Evolutionary conservation across 805 yeast species (phyloP).

Genomic region (Pichia nakasei): DNA sequence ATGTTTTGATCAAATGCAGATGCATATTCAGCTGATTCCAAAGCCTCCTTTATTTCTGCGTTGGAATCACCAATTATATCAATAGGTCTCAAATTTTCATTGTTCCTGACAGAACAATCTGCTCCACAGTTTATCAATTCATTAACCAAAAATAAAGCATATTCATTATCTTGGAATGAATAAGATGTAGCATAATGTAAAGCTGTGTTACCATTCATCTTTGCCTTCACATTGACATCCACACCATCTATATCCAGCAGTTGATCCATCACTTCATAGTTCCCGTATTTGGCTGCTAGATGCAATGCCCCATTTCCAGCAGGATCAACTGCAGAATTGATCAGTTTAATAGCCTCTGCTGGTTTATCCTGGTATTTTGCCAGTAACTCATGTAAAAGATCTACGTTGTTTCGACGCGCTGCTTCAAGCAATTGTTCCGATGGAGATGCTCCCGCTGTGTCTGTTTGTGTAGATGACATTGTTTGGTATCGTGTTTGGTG

Average conservation of each 20-base stretch:
- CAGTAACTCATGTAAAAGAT: conserved; percentile 53
- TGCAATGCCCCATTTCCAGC: conserved; percentile 78
- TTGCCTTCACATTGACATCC: conserved; percentile 75
- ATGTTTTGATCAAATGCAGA: conserved; percentile 31
- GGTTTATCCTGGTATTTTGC: conserved; percentile 25
- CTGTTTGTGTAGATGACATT: background rate
- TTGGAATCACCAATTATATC: conserved; percentile 50
- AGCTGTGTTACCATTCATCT: conserved; percentile 76
- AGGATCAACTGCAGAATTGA: conserved; percentile 68
- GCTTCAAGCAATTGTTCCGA: conserved; percentile 79
- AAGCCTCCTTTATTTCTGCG: conserved; percentile 46
- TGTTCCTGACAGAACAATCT: conserved; percentile 58
- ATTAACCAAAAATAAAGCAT: conserved; percentile 69
- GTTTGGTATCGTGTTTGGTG: too few species aligned
- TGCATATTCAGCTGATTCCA: conserved; percentile 83
- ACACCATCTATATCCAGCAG: conserved; percentile 83
- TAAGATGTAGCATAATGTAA: conserved; percentile 78
- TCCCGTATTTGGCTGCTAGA: conserved; percentile 71
- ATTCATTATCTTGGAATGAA: conserved; percentile 72
- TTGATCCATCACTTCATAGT: conserved; percentile 76
- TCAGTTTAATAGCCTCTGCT: conserved; percentile 34
- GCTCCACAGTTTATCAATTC: conserved; percentile 87
- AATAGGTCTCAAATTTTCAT: conserved; percentile 62
- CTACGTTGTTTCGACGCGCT: conserved; percentile 80
- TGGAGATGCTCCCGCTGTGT: conserved; percentile 42